Percentiles rank a stretch among this genome's conserved stretches.
These are phyloP conservation scores for Mrakia gelida DNA, from an alignment of 768 basidiomycete genomes.

Conservation along the genomic window DNA sequence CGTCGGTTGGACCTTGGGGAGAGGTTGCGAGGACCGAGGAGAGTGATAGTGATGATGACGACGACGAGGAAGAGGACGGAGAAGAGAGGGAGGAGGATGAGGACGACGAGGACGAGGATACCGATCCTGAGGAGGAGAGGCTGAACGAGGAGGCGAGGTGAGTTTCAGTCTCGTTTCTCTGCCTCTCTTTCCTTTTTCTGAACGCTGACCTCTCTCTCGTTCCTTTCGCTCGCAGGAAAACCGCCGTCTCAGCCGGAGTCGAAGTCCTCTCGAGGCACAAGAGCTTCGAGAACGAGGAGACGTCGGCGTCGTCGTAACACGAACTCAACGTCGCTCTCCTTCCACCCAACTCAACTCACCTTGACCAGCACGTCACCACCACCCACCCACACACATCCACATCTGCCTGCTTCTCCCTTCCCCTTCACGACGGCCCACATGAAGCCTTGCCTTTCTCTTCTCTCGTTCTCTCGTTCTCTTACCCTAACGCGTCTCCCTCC, in stretches of 20 bases:
- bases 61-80: conserved; percentile 4
- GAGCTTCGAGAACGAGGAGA: neutral
- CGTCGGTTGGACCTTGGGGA: neutral
- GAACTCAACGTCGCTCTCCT: too few species aligned
- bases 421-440: neutral
- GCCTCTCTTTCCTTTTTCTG: neutral
- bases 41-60: neutral
- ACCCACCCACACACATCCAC: too few species aligned
- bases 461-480: neutral
- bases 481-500: neutral
- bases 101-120: neutral
- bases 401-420: neutral
- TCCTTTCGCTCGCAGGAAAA: neutral
- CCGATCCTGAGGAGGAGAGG: conserved; percentile 26
- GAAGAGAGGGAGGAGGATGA: conserved; percentile 6
- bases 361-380: too few species aligned
- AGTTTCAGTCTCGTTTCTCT: neutral
- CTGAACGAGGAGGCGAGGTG: conserved; percentile 20
- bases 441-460: too few species aligned
- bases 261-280: conserved; percentile 31
- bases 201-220: neutral
- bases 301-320: too few species aligned
- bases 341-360: too few species aligned
- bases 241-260: conserved; percentile 26
- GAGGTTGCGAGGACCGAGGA: conserved; percentile 13